A percentile compares a stretch with the other conserved stretches of the same genome.
These are phyloP conservation scores for Excoecaria agallocha DNA, from an alignment of 345 rosid genomes.

Conservation along the genomic window DNA sequence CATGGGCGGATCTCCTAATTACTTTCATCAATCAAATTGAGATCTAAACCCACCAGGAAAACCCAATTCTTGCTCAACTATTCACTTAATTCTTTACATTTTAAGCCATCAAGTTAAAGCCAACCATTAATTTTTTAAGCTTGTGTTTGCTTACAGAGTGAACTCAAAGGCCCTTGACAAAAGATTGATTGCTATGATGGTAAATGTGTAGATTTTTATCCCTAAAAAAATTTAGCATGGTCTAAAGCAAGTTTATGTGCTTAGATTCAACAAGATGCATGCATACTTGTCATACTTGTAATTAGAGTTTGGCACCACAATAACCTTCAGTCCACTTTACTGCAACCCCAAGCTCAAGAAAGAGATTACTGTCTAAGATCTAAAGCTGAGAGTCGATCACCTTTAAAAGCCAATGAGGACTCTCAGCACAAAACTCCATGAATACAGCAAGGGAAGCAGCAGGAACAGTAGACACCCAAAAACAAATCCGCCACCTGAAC, in stretches of 20 bases:
- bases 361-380: slow-evolving; percentile 1
- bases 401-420: slow-evolving; percentile 98
- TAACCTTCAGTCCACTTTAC: not conserved
- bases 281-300: not conserved
- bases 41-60: not conserved
- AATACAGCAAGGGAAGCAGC: slow-evolving; percentile 65
- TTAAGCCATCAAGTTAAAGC: not conserved
- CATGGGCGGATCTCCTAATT: not conserved
- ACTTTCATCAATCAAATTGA: not conserved
- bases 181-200: not conserved
- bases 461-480: slow-evolving; percentile 70
- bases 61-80: not conserved
- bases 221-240: not conserved
- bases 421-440: slow-evolving; percentile 79
- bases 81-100: not conserved
- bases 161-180: too few relatives aligned
- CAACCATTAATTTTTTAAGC: not conserved
- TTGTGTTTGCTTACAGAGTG: not conserved
- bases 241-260: not conserved
- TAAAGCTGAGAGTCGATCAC: slow-evolving; percentile 33
- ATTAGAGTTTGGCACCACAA: not conserved
- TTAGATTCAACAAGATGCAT: not conserved
- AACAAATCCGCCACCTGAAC: slow-evolving; percentile 94
- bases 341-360: slow-evolving; percentile 8
- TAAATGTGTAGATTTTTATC: not conserved